phyloP scores from a whole-genome alignment of 257 asterid genomes.

The Gynochthodes officinalis region DNA sequence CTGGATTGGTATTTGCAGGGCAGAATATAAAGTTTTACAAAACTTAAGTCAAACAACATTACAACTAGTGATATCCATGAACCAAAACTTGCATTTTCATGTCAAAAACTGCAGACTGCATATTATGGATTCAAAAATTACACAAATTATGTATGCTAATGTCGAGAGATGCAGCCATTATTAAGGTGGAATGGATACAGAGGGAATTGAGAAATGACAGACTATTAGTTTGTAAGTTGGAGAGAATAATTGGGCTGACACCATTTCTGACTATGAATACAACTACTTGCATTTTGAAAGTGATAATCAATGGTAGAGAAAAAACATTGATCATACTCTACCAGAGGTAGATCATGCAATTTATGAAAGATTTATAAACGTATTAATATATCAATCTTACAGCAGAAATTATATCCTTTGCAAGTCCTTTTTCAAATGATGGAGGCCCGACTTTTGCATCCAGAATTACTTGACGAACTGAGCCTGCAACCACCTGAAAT shows the following conservation, averaged over 20 bases:
- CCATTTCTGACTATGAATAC: too few species aligned
- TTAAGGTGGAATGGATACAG: background rate
- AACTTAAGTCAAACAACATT: too few species aligned
- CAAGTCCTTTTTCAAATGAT: slow-evolving; percentile 67
- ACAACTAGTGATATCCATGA: too few species aligned
- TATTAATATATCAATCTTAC: slow-evolving; percentile 41
- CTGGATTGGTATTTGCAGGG: too few species aligned
- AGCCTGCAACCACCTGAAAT: slow-evolving; percentile 66
- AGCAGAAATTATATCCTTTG: slow-evolving; percentile 63
- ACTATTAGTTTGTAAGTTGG: background rate
- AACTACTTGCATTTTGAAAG: too few species aligned
- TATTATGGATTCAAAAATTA: too few species aligned
- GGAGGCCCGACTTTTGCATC: slow-evolving; percentile 97
- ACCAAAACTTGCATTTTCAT: too few species aligned
- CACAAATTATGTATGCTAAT: too few species aligned
- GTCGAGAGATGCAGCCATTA: too few species aligned
- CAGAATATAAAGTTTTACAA: too few species aligned
- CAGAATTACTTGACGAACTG: slow-evolving; percentile 74
- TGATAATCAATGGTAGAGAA: background rate
- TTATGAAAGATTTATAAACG: background rate
- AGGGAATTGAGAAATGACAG: background rate
- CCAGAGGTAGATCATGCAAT: background rate
- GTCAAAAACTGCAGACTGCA: too few species aligned
- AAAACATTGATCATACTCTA: background rate
- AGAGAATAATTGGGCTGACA: too few species aligned